Evolutionary conservation across 768 basidiomycete species (phyloP).

Genomic region (Russula olivacea): DNA sequence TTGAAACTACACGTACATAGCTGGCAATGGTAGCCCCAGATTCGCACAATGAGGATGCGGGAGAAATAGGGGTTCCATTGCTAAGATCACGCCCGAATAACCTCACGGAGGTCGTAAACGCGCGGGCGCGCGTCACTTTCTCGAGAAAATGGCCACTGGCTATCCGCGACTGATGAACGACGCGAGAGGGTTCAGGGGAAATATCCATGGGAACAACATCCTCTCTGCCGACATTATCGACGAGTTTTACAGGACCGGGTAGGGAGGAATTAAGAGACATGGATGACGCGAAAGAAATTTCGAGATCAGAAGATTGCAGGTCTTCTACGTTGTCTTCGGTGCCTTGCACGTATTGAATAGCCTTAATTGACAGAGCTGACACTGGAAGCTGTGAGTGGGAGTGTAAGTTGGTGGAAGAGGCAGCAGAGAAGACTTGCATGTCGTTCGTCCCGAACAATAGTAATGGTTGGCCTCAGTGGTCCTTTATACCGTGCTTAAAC

Average conservation of each 20-base stretch:
- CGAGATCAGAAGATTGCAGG: conserved; percentile 69
- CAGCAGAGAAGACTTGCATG: conserved; percentile 50
- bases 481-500: conserved; percentile 8
- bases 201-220: conserved; percentile 73
- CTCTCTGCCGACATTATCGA: conserved; percentile 40
- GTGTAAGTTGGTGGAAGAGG: conserved; percentile 37
- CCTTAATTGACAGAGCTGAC: conserved; percentile 19
- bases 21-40: conserved; percentile 43
- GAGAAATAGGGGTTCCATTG: conserved; percentile 39
- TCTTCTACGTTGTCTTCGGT: conserved; percentile 51
- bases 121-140: conserved; percentile 48
- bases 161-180: conserved; percentile 28
- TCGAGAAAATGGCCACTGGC: conserved; percentile 29
- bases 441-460: conserved; percentile 28
- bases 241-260: conserved; percentile 40
- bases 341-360: conserved; percentile 37
- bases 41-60: conserved; percentile 33
- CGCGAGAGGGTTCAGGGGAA: conserved; percentile 53
- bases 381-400: conserved; percentile 30
- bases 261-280: conserved; percentile 75
- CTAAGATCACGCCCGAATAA: conserved; percentile 72
- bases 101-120: conserved; percentile 58
- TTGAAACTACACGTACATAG: conserved; percentile 32
- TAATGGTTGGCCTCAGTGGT: background rate
- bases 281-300: conserved; percentile 76